A percentile compares a stretch with the other conserved stretches of the same genome.
Evolutionary conservation across 345 rosid genomes (phyloP).

Genomic region (Melastoma malabathricum): DNA sequence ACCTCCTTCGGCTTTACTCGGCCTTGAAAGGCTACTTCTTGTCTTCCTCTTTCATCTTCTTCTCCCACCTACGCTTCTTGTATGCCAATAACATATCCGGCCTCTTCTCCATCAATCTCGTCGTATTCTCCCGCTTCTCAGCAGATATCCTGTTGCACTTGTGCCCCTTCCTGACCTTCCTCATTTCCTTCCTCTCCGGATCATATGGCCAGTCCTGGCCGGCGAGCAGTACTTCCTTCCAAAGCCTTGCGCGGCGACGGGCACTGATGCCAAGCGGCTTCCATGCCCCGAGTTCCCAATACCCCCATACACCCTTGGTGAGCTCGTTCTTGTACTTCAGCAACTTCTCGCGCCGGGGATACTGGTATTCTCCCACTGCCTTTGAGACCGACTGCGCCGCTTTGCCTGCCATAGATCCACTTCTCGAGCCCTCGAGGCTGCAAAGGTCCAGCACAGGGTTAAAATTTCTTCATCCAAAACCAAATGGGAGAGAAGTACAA

Average conservation of each 20-base stretch:
- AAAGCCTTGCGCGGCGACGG: conserved; percentile 70
- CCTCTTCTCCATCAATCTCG: conserved; percentile 75
- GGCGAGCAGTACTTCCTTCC: conserved; percentile 63
- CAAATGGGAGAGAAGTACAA: neutral
- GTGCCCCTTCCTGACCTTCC: conserved; percentile 74
- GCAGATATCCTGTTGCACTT: conserved; percentile 69
- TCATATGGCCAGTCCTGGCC: conserved; percentile 86
- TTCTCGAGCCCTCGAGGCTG: neutral
- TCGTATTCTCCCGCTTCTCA: conserved; percentile 75
- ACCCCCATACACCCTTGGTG: conserved; percentile 82
- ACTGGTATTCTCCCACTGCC: conserved; percentile 40
- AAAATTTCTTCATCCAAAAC: neutral
- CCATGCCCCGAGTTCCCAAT: conserved; percentile 90
- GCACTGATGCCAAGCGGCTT: conserved; percentile 75
- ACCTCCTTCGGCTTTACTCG: too few relatives aligned
- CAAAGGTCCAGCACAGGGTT: neutral
- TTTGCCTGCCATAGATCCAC: conserved; percentile 50
- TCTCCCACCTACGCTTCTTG: conserved; percentile 94
- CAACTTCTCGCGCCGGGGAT: conserved; percentile 77
- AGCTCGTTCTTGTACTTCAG: conserved; percentile 61
- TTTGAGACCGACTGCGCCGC: conserved; percentile 49
- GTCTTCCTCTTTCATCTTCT: conserved; percentile 91
- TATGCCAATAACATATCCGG: conserved; percentile 66
- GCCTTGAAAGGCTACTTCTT: conserved; percentile 26
- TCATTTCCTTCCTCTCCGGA: conserved; percentile 85